Evolutionary conservation across 1,284 basidiomycete genomes (phyloP).

Genomic region (Boletus sp.): DNA sequence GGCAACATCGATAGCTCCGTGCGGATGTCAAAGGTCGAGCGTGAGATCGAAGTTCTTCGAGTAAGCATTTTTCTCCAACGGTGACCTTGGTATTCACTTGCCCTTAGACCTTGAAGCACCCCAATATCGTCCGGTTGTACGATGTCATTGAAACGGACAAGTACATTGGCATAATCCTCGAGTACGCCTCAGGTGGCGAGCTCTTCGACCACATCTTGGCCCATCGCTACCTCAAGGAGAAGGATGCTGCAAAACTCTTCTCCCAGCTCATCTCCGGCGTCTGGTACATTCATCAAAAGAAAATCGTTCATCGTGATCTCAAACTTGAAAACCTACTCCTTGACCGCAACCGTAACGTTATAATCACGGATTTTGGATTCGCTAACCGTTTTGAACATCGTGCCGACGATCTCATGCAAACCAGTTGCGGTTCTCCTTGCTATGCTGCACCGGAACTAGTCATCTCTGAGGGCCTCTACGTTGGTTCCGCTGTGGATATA

Average conservation of each 20-base stretch:
- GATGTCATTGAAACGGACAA: constrained; percentile 99
- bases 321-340: constrained; percentile 98
- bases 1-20: constrained; percentile 87
- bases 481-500: constrained; percentile 98
- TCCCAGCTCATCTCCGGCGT: constrained; percentile 98
- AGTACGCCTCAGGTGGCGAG: constrained; percentile 97
- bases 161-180: constrained; percentile 99
- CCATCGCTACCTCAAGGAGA: constrained; percentile 94
- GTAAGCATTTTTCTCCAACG: constrained; percentile 46
- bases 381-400: constrained; percentile 95
- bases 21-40: constrained; percentile 92
- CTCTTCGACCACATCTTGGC: constrained; percentile 99
- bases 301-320: constrained; percentile 98
- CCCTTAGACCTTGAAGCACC: constrained; percentile 84
- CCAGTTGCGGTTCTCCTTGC: constrained; percentile 95
- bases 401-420: constrained; percentile 96
- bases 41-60: constrained; percentile 95
- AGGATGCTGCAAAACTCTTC: constrained; percentile 94
- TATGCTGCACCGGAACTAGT: constrained; percentile 99
- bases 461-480: constrained; percentile 95
- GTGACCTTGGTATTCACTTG: constrained; percentile 8
- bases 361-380: constrained; percentile 99
- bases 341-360: constrained; percentile 96
- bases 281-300: constrained; percentile 98
- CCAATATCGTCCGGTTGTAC: constrained; percentile 97